Evolutionary conservation across 306 rosid species (phyloP), one percentile per base, ranked within the genome.

Genomic region (Vigna mungo): DNA sequence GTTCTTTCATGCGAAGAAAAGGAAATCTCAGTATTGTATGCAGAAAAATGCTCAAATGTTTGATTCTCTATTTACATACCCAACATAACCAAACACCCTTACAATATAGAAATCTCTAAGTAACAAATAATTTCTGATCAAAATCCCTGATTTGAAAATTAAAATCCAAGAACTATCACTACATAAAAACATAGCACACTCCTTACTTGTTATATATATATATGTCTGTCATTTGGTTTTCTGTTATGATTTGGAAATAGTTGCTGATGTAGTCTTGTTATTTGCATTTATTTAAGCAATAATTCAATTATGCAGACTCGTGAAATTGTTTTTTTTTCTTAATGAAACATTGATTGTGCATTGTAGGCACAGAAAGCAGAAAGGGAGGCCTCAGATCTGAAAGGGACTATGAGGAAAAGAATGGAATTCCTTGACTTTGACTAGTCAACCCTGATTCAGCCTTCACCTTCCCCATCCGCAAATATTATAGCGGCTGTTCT

Each of bases 401-500:
- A 93, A 93, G 96, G 98, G 32, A 87, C 94, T 32, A 93, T 91
- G 90, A 88, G 96, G 78, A 93, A 93, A 85, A 90, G 96, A 85
- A 87, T 93, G 91, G 98, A 93, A 77, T 93, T 93, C 82, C 98
- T 93, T 44, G 98, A 93, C 83, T 60, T 93, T 88, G 98, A 93
- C 52, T 90, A 72, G 80, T 48, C 46, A 41, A 43, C 53, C 25
- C 7, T 74, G 37, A 32, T 56, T 47, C 69, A 60, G 48, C 80
- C 68, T 43, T 43, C 48, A 43, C 39, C 11, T 72, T 34, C 78
- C 16, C 36, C 27, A 8, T 48, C 77, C 80, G 90, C 92, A 86
- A 89, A 83, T 93, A 84, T 84, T 90, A 78, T 51, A 86, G 91
- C 90, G 82, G 91, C 82, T 36, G 71, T 78, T 67, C 62, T 77